A percentile compares a stretch with the other conserved stretches of the same genome.
Evolutionary conservation across 371 early-diverging fungal species (phyloP).

Genomic region (Zancudomyces culisetae): DNA sequence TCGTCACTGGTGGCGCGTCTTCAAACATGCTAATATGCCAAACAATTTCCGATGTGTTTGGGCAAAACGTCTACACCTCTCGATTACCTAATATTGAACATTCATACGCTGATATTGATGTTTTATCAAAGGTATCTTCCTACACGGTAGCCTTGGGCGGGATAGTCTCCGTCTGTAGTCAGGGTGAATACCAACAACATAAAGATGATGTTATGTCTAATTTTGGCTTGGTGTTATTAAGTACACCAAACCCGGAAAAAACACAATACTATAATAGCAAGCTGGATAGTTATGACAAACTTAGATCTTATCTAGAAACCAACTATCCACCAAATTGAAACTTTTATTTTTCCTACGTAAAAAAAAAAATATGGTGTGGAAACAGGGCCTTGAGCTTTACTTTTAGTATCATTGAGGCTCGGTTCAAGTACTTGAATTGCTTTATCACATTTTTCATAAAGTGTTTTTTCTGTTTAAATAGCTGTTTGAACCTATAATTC

Average conservation of each 20-base stretch:
- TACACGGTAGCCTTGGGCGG: neutral
- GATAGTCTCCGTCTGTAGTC: neutral
- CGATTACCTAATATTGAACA: neutral
- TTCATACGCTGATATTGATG: neutral
- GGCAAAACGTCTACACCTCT: slow-evolving; percentile 34
- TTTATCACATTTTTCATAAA: too few relatives aligned
- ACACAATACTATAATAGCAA: neutral
- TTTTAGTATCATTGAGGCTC: too few relatives aligned
- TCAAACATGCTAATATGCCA: slow-evolving; percentile 33
- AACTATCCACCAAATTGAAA: too few relatives aligned
- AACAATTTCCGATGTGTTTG: slow-evolving; percentile 47
- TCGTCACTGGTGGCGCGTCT: slow-evolving; percentile 62
- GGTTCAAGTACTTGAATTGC: too few relatives aligned
- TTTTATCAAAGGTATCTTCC: neutral
- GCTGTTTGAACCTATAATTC: too few relatives aligned
- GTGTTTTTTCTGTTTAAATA: too few relatives aligned
- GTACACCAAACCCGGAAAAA: neutral
- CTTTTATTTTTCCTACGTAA: too few relatives aligned
- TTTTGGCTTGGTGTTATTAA: neutral
- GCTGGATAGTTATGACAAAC: neutral
- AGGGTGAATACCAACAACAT: neutral
- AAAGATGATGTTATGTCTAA: neutral
- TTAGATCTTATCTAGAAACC: neutral
- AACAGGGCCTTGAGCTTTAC: too few relatives aligned
- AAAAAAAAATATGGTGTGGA: too few relatives aligned